Evolutionary conservation across 2,329 filamentous ascomycete genomes (phyloP), one percentile per base, ranked within the genome.

Genomic region (Raffaelea ambrosiae): DNA sequence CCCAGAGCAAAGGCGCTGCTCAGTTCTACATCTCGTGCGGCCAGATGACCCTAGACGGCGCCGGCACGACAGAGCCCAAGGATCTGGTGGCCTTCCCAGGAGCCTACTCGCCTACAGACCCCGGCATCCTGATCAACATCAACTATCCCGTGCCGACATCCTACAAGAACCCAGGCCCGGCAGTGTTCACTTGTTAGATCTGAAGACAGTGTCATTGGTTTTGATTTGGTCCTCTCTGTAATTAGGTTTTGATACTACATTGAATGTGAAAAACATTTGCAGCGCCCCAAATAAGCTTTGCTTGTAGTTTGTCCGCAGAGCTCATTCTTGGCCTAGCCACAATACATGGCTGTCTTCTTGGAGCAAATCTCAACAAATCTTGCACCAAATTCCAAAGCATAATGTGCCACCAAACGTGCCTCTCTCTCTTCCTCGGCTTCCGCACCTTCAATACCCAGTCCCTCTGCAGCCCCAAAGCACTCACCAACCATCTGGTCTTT

Each of bases 1-100:
- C 61, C 2, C 51, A 56, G 22, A 50, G 36, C 19, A 52, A 53
- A 9, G 54, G 57, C 31, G 58, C 56, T 9, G 60, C 60, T 14
- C 58, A 61, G 51, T 58, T 61, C 39, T 61, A 60, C 44, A 53
- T 57, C 9, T 51, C 54, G 13, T 62, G 59, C 38, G 58, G 53
- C 7, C 58, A 62, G 46, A 46, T 61, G 26, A 55, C 53, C 18
- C 54, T 61, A 10, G 48, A 51, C 2, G 57, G 59, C 40, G 57
- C 57, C n/a, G 59, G 59, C 7, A 56, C 36, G 10, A 48, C 47
- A n/a, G 49, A 21, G 21, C 53, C 51, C 13, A 39, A 26, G 4
- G 48, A 51, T 33, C 46, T 48, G n/a, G 53, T 51, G 2, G 53
- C 54, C 8, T 55, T 58, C 40, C 57, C 57, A 1, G 55, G 55